Evolutionary conservation across 169 alveolate species (phyloP).

Genomic region (Plasmodium malariae): DNA sequence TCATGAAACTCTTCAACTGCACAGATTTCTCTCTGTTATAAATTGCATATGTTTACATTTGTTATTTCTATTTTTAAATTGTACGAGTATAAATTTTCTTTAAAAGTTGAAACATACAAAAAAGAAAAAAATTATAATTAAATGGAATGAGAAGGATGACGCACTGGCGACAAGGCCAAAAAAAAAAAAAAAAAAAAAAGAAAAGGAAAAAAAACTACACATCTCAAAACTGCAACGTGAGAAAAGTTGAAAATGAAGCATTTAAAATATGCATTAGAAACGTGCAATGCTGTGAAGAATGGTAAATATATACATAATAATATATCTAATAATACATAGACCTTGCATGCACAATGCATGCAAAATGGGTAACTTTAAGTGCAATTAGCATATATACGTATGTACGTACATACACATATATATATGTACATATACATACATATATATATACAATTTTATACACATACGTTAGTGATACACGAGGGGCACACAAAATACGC

Average conservation of each 20-base stretch:
- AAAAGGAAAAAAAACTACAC: neutral
- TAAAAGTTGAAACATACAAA: slow-evolving; percentile 52
- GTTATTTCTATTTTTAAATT: slow-evolving; percentile 46
- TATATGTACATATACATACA: slow-evolving; percentile 2
- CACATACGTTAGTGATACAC: no score
- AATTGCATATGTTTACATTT: slow-evolving; percentile 11
- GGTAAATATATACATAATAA: no score
- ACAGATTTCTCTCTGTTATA: neutral
- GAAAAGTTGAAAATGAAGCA: no score
- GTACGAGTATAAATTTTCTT: slow-evolving; percentile 12
- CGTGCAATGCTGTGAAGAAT: no score
- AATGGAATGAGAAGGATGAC: neutral
- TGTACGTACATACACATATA: neutral
- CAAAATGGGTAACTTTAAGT: no score
- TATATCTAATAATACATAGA: no score
- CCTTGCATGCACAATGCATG: no score
- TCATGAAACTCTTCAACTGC: neutral
- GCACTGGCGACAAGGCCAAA: neutral
- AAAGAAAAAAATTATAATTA: slow-evolving; percentile 9
- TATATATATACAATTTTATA: no score
- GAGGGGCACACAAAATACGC: no score
- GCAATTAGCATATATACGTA: neutral
- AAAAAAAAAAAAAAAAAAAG: neutral
- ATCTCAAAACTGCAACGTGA: no score
- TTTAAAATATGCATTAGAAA: no score